Evolutionary conservation across 192 early-diverging fungal genomes (phyloP), one percentile per base, ranked within the genome.

Genomic region (Chytriomyces sp.): DNA sequence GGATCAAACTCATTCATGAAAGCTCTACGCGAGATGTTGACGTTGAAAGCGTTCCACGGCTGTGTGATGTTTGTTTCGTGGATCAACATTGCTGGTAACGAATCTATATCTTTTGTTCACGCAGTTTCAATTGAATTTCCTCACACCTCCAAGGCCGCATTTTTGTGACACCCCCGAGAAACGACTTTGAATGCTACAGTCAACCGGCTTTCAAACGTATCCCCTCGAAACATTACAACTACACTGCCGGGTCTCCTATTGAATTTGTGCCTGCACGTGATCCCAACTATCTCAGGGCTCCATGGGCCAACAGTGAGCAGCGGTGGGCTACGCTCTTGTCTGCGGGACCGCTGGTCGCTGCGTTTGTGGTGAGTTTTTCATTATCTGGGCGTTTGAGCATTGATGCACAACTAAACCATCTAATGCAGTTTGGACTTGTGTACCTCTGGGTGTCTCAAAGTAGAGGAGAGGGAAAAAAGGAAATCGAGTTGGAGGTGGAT

Each of bases 41-140:
- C 82, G 5, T 57, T 82, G 44, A 82, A 84, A 69, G 78, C 81
- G 7, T 79, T 84, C 47, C 83, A 84, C 69, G 83, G 82, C 6
- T 60, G 61, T n/a, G 10, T 67, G 4, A 84, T 84, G 83, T 77
- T 83, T 50, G 72, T 80, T 18, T 83, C 72, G 5, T 83, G 81
- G 83, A 68, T 84, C 60, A 84, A 84, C 67, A 69, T 84, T 60
- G 77, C 73, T 45, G 71, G 71, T 73, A 10, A 11, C 13, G 35
- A 35, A 35, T 35, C 35, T 2, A 35, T 35, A 35, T 35, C 0
- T 35, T 35, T 3, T 35, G 35, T 35, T 35, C 4, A 4, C 35
- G 35, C 35, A 35, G 35, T 35, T 35, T 35, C 4, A 35, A 35
- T 35, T 35, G 35, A 35, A 1, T 1, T 35, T 35, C 1, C 35